Evolutionary conservation across 2,329 filamentous ascomycete species (phyloP).

Genomic region (Stemphylium lycopersici): DNA sequence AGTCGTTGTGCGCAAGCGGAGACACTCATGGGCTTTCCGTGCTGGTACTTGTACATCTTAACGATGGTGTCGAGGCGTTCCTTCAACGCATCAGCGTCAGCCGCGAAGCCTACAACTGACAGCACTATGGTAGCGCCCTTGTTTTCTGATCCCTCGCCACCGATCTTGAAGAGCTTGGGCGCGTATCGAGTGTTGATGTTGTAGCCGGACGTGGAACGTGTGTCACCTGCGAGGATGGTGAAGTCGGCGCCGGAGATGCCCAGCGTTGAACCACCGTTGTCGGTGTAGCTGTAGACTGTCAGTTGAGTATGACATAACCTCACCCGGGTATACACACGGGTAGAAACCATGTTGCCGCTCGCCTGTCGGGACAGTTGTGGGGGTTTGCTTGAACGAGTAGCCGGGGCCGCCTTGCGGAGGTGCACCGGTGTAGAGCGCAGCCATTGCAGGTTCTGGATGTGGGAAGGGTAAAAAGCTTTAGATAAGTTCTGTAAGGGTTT

Average conservation of each 20-base stretch:
- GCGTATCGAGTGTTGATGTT: slow-evolving; percentile 97
- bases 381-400: slow-evolving; percentile 65
- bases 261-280: slow-evolving; percentile 96
- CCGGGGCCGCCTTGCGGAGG: slow-evolving; percentile 60
- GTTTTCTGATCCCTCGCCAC: slow-evolving; percentile 85
- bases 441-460: slow-evolving; percentile 52
- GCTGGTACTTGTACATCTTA: slow-evolving; percentile 99
- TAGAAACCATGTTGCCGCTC: slow-evolving; percentile 82
- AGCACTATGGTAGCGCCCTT: slow-evolving; percentile 85
- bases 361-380: slow-evolving; percentile 54
- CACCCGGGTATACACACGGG: slow-evolving; percentile 66
- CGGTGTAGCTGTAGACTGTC: slow-evolving; percentile 74
- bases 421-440: slow-evolving; percentile 59
- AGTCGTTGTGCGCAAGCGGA: slow-evolving; percentile 93
- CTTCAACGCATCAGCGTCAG: slow-evolving; percentile 91
- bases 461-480: neutral
- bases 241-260: slow-evolving; percentile 95
- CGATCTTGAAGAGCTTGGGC: slow-evolving; percentile 97
- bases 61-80: slow-evolving; percentile 92
- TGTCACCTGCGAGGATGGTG: slow-evolving; percentile 96
- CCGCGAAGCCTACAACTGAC: slow-evolving; percentile 93
- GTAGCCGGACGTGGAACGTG: slow-evolving; percentile 89
- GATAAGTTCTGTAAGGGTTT: slow-evolving; percentile 12
- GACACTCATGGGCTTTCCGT: slow-evolving; percentile 94
- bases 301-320: slow-evolving; percentile 16